Conservation (phyloP, 1,284 basidiomycete genomes). For the Baeospora myosura region DNA sequence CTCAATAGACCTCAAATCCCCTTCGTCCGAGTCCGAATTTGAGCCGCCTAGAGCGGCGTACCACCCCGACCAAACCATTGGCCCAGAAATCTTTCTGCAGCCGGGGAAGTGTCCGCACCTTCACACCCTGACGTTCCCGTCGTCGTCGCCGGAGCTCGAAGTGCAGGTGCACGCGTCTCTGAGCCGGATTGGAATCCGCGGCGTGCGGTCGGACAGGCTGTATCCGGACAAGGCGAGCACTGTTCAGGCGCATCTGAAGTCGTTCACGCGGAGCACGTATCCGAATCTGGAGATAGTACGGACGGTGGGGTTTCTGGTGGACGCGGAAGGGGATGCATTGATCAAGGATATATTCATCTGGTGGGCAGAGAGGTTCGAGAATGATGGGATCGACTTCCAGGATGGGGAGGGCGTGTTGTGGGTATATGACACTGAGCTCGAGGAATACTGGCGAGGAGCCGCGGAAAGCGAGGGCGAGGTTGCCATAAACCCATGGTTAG, state of each 20-base stretch:
- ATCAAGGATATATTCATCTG: slow-evolving; percentile 45
- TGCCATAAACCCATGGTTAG: too few relatives aligned
- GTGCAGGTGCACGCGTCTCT: slow-evolving; percentile 29
- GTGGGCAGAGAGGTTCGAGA: slow-evolving; percentile 47
- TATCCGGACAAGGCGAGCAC: slow-evolving; percentile 33
- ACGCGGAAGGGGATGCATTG: slow-evolving; percentile 56
- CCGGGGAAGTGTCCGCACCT: slow-evolving; percentile 37
- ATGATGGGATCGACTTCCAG: slow-evolving; percentile 39
- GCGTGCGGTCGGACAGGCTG: slow-evolving; percentile 31
- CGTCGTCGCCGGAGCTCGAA: slow-evolving; percentile 22
- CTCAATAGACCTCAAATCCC: slow-evolving; percentile 33
- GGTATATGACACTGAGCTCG: slow-evolving; percentile 27
- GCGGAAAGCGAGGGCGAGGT: too few relatives aligned
- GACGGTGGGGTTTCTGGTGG: slow-evolving; percentile 47
- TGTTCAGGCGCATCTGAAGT: slow-evolving; percentile 32
- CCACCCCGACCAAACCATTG: slow-evolving; percentile 24
- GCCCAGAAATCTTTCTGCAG: slow-evolving; percentile 35
- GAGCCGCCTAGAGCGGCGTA: slow-evolving; percentile 21
- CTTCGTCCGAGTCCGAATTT: slow-evolving; percentile 25
- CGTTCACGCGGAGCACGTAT: slow-evolving; percentile 32
- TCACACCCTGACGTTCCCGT: slow-evolving; percentile 33
- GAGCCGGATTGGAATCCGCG: slow-evolving; percentile 38
- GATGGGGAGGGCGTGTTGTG: slow-evolving; percentile 49
- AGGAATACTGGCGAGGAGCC: too few relatives aligned
- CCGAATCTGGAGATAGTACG: slow-evolving; percentile 39